Percentiles rank a stretch among this genome's conserved stretches.
These are phyloP conservation scores for Eucalyptus sp. DNA, from an alignment of 345 rosid genomes.

Conservation along the genomic window DNA sequence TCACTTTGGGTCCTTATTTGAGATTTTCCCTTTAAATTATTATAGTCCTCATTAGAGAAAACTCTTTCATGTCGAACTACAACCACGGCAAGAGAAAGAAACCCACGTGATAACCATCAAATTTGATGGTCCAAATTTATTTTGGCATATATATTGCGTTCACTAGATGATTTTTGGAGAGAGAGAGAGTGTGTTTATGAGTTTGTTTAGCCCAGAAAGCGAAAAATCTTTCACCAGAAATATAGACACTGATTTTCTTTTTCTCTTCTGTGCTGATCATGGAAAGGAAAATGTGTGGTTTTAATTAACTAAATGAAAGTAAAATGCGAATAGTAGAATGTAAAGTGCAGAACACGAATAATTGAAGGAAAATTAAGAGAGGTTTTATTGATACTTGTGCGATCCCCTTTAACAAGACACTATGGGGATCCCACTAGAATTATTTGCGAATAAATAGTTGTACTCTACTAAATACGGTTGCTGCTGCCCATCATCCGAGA, in stretches of 20 bases:
- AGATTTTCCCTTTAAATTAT: too few species aligned
- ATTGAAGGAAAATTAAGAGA: neutral
- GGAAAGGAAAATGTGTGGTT: neutral
- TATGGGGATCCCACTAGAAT: neutral
- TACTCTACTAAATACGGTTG: neutral
- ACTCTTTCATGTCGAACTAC: accelerated
- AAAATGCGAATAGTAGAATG: neutral
- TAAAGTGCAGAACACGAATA: neutral
- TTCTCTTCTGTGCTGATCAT: neutral
- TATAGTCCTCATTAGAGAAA: too few species aligned
- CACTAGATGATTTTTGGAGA: too few species aligned
- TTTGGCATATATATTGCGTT: too few species aligned
- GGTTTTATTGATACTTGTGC: neutral
- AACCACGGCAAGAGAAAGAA: neutral
- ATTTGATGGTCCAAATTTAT: too few species aligned
- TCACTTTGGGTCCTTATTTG: too few species aligned
- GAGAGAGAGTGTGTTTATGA: neutral
- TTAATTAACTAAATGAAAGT: neutral
- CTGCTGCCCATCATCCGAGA: neutral
- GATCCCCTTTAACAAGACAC: neutral
- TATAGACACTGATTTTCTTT: neutral
- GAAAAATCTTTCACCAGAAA: neutral
- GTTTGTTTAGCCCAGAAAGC: accelerated
- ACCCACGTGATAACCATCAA: too few species aligned
- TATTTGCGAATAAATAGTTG: neutral